Percentiles rank a stretch among this genome's conserved stretches.
Evolutionary conservation across 106 monocot genomes (phyloP).

Genomic region (Xerophyta viscosa): DNA sequence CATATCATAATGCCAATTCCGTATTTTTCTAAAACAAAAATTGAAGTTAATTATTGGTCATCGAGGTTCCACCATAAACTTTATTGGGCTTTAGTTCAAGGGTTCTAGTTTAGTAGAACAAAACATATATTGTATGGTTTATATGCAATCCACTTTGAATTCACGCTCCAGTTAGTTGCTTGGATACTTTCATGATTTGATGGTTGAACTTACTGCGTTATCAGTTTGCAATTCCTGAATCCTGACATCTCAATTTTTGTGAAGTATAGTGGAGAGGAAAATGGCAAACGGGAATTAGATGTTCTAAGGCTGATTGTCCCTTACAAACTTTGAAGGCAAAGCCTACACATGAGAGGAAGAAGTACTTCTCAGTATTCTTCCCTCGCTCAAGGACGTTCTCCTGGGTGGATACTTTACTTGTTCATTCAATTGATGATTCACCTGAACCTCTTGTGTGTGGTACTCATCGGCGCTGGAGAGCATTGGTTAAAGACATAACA

Average conservation of each 20-base stretch:
- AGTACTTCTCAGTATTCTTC: conserved; percentile 70
- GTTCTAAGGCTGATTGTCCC: conserved; percentile 63
- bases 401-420: conserved; percentile 79
- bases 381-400: conserved; percentile 76
- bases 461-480: conserved; percentile 71
- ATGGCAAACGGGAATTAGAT: conserved; percentile 88
- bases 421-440: conserved; percentile 51
- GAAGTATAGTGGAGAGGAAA: conserved; percentile 93
- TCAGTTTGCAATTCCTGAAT: too few relatives aligned
- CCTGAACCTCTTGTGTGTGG: conserved; percentile 73
- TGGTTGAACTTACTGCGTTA: too few relatives aligned
- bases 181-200: too few relatives aligned
- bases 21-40: too few relatives aligned
- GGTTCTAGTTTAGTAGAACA: too few relatives aligned
- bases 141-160: too few relatives aligned
- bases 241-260: conserved; percentile 7
- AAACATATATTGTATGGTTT: too few relatives aligned
- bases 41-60: too few relatives aligned
- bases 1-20: too few relatives aligned
- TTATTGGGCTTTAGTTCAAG: too few relatives aligned
- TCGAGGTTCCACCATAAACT: too few relatives aligned
- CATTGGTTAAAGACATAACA: conserved; percentile 64
- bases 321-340: conserved; percentile 76
- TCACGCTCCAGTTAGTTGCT: too few relatives aligned
- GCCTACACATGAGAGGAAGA: conserved; percentile 88